Percentiles rank a stretch among this genome's conserved stretches.
phyloP scores from a whole-genome alignment of 768 basidiomycete genomes.

The Leccinum sublutescens region DNA sequence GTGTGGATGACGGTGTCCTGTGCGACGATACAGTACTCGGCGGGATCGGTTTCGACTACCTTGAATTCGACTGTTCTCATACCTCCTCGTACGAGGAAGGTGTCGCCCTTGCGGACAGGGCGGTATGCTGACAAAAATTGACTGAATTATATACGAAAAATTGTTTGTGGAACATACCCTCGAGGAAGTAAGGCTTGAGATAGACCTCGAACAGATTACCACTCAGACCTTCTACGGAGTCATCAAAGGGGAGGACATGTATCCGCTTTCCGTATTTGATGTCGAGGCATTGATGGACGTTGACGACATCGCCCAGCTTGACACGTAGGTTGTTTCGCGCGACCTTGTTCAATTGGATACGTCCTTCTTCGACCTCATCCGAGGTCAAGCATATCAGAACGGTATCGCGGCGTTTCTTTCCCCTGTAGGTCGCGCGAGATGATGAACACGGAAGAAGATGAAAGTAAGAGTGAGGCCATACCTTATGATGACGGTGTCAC shows the following conservation, averaged over 20 bases:
- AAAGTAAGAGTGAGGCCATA: constrained; percentile 34
- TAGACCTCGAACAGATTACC: constrained; percentile 99
- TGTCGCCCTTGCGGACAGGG: constrained; percentile 95
- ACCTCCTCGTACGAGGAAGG: constrained; percentile 97
- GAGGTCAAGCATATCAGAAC: constrained; percentile 95
- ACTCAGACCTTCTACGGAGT: constrained; percentile 95
- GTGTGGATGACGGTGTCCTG: constrained; percentile 98
- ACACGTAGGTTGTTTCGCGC: constrained; percentile 99
- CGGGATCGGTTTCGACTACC: constrained; percentile 96
- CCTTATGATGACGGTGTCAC: constrained; percentile 95
- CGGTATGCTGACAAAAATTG: constrained; percentile 64
- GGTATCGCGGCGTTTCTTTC: constrained; percentile 97
- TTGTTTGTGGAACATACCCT: constrained; percentile 49
- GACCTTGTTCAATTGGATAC: constrained; percentile 98
- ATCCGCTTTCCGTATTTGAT: constrained; percentile 99
- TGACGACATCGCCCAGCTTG: constrained; percentile 94
- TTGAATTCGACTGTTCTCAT: constrained; percentile 99
- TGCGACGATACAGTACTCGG: constrained; percentile 98
- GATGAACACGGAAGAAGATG: neutral
- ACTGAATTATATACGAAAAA: neutral
- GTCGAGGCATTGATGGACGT: constrained; percentile 93
- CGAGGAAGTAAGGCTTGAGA: constrained; percentile 98
- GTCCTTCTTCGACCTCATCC: constrained; percentile 97
- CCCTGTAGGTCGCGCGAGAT: constrained; percentile 44
- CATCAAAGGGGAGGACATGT: constrained; percentile 96